These are phyloP conservation scores for Vaccinium darrowii DNA, from an alignment of 148 eudicot genomes.

Conservation along the genomic window DNA sequence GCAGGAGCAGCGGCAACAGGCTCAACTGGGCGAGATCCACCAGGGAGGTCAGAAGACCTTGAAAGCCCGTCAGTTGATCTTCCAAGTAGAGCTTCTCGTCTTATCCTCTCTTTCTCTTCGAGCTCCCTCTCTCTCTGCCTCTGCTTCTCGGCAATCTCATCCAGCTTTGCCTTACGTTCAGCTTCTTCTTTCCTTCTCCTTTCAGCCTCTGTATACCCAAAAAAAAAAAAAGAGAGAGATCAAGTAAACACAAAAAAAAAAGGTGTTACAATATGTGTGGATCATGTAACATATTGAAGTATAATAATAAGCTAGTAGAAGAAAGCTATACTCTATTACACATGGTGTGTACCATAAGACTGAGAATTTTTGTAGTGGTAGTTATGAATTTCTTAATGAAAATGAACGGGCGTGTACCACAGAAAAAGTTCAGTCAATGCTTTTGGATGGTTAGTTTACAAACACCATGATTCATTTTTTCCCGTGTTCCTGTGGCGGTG, in stretches of 20 bases:
- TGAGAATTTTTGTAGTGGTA: neutral
- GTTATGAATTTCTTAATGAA: neutral
- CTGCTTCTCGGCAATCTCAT: constrained; percentile 88
- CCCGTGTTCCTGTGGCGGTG: neutral
- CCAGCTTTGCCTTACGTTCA: constrained; percentile 68
- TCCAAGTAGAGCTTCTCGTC: constrained; percentile 54
- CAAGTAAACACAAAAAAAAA: neutral
- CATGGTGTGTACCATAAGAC: neutral
- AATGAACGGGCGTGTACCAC: neutral
- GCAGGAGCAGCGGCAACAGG: constrained; percentile 35
- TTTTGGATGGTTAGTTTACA: neutral
- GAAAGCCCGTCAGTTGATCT: constrained; percentile 23
- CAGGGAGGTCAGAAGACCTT: constrained; percentile 33
- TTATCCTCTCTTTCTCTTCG: constrained; percentile 64
- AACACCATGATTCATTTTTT: neutral
- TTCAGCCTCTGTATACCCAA: constrained; percentile 64
- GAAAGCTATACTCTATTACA: neutral
- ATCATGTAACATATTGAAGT: neutral
- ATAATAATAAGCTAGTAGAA: neutral
- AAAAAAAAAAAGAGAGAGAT: neutral
- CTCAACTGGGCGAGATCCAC: constrained; percentile 30
- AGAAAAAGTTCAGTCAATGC: neutral
- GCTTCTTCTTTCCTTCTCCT: constrained; percentile 75
- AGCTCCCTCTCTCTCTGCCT: constrained; percentile 75
- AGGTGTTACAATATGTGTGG: neutral